phyloP scores from a whole-genome alignment of 1,139 yeast species.

The Debaryomycetaceae sp. region DNA sequence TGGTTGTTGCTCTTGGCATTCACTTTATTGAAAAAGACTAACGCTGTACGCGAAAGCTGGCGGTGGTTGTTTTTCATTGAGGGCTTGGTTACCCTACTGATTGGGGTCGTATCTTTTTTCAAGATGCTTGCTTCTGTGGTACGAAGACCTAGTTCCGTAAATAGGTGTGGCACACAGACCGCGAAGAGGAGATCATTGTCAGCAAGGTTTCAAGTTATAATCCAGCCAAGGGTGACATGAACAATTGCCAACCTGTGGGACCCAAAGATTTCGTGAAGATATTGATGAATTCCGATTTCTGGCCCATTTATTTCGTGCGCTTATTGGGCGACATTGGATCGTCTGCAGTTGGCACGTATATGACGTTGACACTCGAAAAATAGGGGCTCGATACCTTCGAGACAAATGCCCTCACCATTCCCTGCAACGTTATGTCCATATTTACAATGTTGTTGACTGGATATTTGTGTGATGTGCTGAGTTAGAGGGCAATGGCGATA shows the following conservation, averaged over 20 bases:
- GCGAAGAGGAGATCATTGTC: conserved; percentile 37
- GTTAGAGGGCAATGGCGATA: conserved; percentile 21
- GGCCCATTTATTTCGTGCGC: conserved; percentile 49
- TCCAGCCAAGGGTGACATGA: conserved; percentile 65
- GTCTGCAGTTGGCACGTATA: conserved; percentile 36
- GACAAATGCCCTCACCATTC: conserved; percentile 45
- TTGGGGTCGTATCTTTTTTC: conserved; percentile 26
- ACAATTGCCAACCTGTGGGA: conserved; percentile 54
- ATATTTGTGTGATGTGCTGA: conserved; percentile 23
- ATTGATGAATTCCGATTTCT: conserved; percentile 43
- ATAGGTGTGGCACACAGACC: conserved; percentile 33
- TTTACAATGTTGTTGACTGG: conserved; percentile 27
- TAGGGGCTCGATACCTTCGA: conserved; percentile 48
- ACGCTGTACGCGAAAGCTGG: conserved; percentile 20
- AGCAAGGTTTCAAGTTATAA: conserved; percentile 62
- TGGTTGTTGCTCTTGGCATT: conserved; percentile 25
- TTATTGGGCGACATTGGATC: conserved; percentile 36
- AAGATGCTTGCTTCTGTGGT: conserved; percentile 31
- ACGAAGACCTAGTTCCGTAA: conserved; percentile 19
- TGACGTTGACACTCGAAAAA: conserved; percentile 42
- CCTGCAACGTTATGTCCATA: conserved; percentile 30
- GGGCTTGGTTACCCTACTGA: conserved; percentile 24
- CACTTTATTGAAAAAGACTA: conserved; percentile 21
- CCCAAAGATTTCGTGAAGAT: conserved; percentile 32
- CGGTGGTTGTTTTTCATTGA: conserved; percentile 34